phyloP scores from a whole-genome alignment of 495 filamentous ascomycete species.

The Sordaria brevicollis region DNA sequence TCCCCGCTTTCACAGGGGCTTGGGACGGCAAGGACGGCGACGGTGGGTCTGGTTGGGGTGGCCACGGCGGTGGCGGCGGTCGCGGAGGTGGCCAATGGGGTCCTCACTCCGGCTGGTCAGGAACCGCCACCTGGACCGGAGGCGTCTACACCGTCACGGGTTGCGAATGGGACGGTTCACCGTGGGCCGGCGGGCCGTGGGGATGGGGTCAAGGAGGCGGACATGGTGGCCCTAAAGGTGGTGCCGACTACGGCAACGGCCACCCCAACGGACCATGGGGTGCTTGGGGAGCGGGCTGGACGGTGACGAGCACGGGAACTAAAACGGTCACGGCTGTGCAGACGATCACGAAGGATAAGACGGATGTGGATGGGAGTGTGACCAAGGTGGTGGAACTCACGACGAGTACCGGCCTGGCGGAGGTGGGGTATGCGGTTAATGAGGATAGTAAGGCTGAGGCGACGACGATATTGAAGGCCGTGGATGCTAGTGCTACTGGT shows the following conservation, averaged over 20 bases:
- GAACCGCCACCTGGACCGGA: slow-evolving; percentile 27
- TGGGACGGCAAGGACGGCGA: slow-evolving; percentile 22
- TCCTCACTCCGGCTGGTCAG: slow-evolving; percentile 2
- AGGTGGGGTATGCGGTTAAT: slow-evolving; percentile 29
- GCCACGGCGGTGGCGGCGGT: slow-evolving; percentile 1
- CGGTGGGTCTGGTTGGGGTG: slow-evolving; percentile 6
- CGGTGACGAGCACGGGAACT: slow-evolving; percentile 17
- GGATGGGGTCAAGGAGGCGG: slow-evolving; percentile 28
- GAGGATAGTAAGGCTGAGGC: slow-evolving; percentile 14
- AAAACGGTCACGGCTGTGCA: slow-evolving; percentile 23
- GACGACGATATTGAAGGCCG: not conserved
- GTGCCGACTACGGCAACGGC: not conserved
- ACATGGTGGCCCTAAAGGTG: slow-evolving; percentile 12
- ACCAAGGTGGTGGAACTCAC: slow-evolving; percentile 17
- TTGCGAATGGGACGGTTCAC: slow-evolving; percentile 34
- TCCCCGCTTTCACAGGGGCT: slow-evolving; percentile 28
- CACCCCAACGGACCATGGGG: slow-evolving; percentile 22
- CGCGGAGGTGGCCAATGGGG: not conserved
- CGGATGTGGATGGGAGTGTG: not conserved
- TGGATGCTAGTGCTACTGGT: slow-evolving; percentile 3
- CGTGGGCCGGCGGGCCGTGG: slow-evolving; percentile 36
- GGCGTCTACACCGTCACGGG: slow-evolving; percentile 38
- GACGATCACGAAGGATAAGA: slow-evolving; percentile 28
- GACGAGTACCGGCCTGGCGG: slow-evolving; percentile 28
- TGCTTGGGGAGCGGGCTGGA: slow-evolving; percentile 36